Evolutionary conservation across 176 grass and related monocot genomes (phyloP), one percentile per base, ranked within the genome.

Genomic region (Alopecurus myosuroides): DNA sequence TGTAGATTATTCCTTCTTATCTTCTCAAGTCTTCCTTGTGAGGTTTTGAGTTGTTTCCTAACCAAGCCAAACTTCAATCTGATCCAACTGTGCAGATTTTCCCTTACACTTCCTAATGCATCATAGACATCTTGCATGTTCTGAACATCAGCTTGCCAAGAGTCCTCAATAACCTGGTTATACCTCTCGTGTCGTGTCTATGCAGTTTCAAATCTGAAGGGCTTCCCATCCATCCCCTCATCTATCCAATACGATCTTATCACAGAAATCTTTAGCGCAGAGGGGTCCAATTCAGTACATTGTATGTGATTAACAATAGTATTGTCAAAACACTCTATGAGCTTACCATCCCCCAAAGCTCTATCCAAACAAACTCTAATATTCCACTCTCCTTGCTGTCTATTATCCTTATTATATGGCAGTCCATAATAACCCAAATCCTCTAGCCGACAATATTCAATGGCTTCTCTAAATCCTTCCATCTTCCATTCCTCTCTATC

Each of bases 1-100:
- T 3, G 2, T 0, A 45, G 0, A 0, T 11, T 14, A 1, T 45
- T 45, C 0, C 12, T 3, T 0, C 44, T 7, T 1, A 45, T 0
- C 0, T 3, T 3, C 2, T 14, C 44, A 0, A 45, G 44, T 0
- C 44, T 0, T 0, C 0, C 12, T 0, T 12, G 11, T 2, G 14
- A 3, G 1, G 10, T 5, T 12, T 58, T 58, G 3, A 58, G 5
- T 4, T 58, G 55, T 26, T 58, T 58, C 1, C 26, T 58, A 12
- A 58, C 55, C 1, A 10, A 26, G 4, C n/a, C 55, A 58, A 58
- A 51, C 14, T 58, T 10, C 1, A n/a, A 5, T 26, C 26, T 58
- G 8, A n/a, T 58, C n/a, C 55, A 58, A 3, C n/a, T 58, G 3
- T 58, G 11, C 25, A 56, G 12, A 4, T 10, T 12, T 6, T 58